Evolutionary conservation across 2,329 filamentous ascomycete species (phyloP), one percentile per base, ranked within the genome.

Genomic region (Grosmannia serpens): DNA sequence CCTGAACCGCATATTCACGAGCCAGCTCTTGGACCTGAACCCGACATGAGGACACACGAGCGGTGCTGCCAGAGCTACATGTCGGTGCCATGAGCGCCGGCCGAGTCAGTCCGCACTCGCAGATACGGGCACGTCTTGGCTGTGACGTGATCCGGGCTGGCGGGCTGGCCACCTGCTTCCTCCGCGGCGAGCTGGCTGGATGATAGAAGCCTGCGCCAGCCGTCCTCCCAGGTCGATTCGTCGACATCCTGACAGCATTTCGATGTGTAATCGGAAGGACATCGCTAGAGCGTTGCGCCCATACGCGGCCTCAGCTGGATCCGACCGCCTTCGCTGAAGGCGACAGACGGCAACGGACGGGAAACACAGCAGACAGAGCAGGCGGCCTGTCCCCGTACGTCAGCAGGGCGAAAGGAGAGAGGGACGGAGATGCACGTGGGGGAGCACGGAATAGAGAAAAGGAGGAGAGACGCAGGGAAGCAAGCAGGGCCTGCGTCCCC

Each of bases 11-110:
- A 65, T 65, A 53, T 63, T 65, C 29, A 65, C 64, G 9, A 65
- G 64, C 52, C 65, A 66, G 53, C 62, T 66, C 5, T 52, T 66
- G 17, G 64, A 66, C 57, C 55, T 66, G 41, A 65, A 66, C 52
- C 63, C 62, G 35, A 60, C 63, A 53, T 64, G 62, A 63, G n/a
- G 33, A 10, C 15, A 8, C 31, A 20, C 29, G 22, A 31, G n/a
- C 15, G 26, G 47, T 6, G 15, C 17, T 41, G 13, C 15, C 2
- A 8, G 15, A 41, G 20, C 17, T 20, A 41, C 17, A 20, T n/a
- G 20, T 17, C 20, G 8, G 11, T 5, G 41, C 41, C 22, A 26
- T 49, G 46, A 24, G 26, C 17, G 15, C 10, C 38, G 6, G 10
- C 31, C 31, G 6, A 10, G 6, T 10, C 31, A 5, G 31, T 5